Conservation (phyloP, 371 early-diverging fungal genomes). For the Mucor velutinosus region DNA sequence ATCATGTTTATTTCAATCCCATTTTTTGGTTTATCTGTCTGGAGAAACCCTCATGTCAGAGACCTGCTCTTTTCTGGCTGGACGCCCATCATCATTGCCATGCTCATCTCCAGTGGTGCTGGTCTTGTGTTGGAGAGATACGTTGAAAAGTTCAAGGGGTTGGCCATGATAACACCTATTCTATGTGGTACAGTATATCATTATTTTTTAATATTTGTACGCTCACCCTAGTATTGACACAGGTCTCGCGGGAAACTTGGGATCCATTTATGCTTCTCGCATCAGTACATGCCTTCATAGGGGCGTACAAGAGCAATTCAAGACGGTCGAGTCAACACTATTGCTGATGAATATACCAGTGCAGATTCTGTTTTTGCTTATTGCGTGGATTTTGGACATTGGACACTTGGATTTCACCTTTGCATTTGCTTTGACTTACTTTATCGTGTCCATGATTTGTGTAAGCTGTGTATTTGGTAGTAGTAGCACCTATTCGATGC, state of each 20-base stretch:
- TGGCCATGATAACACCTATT: slow-evolving; percentile 79
- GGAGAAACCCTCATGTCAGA: slow-evolving; percentile 62
- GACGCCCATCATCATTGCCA: slow-evolving; percentile 78
- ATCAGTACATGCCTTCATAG: slow-evolving; percentile 82
- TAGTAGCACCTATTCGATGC: background rate
- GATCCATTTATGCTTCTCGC: slow-evolving; percentile 83
- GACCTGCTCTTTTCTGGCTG: slow-evolving; percentile 77
- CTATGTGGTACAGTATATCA: slow-evolving; percentile 56
- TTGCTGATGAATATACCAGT: slow-evolving; percentile 76
- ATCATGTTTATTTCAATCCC: slow-evolving; percentile 57
- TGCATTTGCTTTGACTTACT: slow-evolving; percentile 42
- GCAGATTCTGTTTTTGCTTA: slow-evolving; percentile 67
- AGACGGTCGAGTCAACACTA: slow-evolving; percentile 59
- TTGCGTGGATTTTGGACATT: slow-evolving; percentile 60
- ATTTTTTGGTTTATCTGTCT: slow-evolving; percentile 56
- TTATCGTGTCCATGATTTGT: slow-evolving; percentile 38
- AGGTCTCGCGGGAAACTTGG: slow-evolving; percentile 76
- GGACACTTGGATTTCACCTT: slow-evolving; percentile 53
- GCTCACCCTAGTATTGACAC: background rate
- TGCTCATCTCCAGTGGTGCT: slow-evolving; percentile 79
- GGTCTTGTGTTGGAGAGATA: slow-evolving; percentile 84
- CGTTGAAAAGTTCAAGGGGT: slow-evolving; percentile 70
- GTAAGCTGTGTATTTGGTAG: slow-evolving; percentile 2
- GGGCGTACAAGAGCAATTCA: slow-evolving; percentile 57
- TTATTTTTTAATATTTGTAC: background rate